phyloP scores from a whole-genome alignment of 2,329 filamentous ascomycete genomes.

The Microdochium trichocladiopsis region DNA sequence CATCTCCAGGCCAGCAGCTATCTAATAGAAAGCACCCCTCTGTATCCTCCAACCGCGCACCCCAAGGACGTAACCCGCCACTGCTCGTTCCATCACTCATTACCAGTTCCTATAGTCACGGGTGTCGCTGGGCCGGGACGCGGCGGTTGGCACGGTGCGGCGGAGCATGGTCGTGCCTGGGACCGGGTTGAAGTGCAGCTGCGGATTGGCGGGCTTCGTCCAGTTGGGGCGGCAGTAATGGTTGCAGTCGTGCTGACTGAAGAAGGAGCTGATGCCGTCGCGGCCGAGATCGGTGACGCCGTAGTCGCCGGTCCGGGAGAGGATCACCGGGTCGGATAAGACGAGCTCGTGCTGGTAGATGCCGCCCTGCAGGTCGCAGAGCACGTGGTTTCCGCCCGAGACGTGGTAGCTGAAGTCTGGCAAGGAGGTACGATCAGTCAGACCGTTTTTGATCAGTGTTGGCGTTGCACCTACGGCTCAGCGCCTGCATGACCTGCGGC shows the following conservation, averaged over 20 bases:
- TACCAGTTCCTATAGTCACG: not conserved
- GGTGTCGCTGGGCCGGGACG: slow-evolving; percentile 2
- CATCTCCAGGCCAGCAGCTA: too few relatives aligned
- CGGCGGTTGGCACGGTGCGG: slow-evolving; percentile 2
- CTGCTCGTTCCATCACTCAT: too few relatives aligned
- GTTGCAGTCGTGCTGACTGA: slow-evolving; percentile 26
- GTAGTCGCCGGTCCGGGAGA: too few relatives aligned
- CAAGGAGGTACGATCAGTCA: not conserved
- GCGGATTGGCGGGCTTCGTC: slow-evolving; percentile 7
- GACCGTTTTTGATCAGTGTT: not conserved
- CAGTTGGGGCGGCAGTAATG: slow-evolving; percentile 19
- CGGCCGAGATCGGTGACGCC: too few relatives aligned
- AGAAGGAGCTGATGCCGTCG: slow-evolving; percentile 30
- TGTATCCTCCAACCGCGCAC: too few relatives aligned
- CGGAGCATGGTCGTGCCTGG: slow-evolving; percentile 9
- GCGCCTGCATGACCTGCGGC: slow-evolving; percentile 29
- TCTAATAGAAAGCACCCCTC: too few relatives aligned
- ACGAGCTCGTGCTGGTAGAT: slow-evolving; percentile 28
- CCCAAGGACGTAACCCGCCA: too few relatives aligned
- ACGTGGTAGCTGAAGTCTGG: slow-evolving; percentile 33
- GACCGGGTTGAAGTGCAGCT: not conserved
- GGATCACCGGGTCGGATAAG: slow-evolving; percentile 29
- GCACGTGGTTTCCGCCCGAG: slow-evolving; percentile 24
- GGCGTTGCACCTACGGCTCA: slow-evolving; percentile 18
- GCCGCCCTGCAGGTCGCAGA: slow-evolving; percentile 35